Base-by-base conservation (phyloP, 2,329 filamentous ascomycete species). In the Aureobasidium sp. region DNA sequence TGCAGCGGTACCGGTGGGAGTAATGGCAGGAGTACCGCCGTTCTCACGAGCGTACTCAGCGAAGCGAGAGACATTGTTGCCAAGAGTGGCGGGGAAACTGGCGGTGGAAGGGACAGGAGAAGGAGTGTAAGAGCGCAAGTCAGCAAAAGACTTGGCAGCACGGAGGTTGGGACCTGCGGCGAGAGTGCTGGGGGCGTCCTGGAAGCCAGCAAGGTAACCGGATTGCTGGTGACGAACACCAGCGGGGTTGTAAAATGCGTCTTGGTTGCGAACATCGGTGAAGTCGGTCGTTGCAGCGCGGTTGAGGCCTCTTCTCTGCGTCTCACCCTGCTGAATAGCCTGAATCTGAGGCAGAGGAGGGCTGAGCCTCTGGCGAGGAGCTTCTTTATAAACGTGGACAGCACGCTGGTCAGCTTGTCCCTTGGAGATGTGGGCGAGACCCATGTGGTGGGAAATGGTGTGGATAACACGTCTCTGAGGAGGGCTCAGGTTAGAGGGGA, bases 231-330 rank as follows among this genome's bases (percentile, higher is more conserved):
- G 86, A 24, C 89, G 87, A 63, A 96, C 82, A 2, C 88, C 84
- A 42, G 56, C n/a, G n/a, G 31, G 31, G 69, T 86, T 86, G 66
- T 91, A 93, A 66, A 88, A 88, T 66, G 83, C 85, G 22, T 86
- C 86, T 24, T 88, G 87, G 64, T 88, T 88, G 60, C 89, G 83
- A 57, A 89, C 85, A 65, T 91, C 88, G 66, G 90, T 91, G 74
- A 97, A 97, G 74, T 97, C 94, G 67, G 95, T 96, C 2, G 94
- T 97, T n/a, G 94, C 94, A 17, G 94, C 92, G 65, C 94, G 88
- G 77, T 91, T 96, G 39, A 99, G 79, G 5, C 88, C 89, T 64
- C 93, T 89, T 67, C 93, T 87, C 68, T 91, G 87, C 61, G 89
- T 85, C 66, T 96, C 90, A 17, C 56, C 39, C 56, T 86, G 79